Evolutionary conservation across 1,139 yeast genomes (phyloP).

Genomic region (Hansenula sp.): DNA sequence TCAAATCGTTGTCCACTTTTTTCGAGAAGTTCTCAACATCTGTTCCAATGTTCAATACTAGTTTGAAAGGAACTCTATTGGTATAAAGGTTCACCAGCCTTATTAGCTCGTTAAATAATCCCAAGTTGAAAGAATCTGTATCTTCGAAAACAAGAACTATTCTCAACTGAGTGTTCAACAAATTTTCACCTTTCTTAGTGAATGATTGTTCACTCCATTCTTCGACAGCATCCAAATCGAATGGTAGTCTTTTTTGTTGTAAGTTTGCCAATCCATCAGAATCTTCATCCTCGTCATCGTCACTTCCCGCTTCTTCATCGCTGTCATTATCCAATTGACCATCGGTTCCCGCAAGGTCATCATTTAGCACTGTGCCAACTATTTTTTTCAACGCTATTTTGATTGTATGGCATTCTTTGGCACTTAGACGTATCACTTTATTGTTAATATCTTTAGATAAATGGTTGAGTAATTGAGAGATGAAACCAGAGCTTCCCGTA

Average conservation of each 20-base stretch:
- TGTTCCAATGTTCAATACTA: slow-evolving; percentile 23
- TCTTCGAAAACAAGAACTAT: slow-evolving; percentile 23
- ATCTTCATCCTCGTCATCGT: slow-evolving; percentile 14
- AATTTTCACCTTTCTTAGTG: slow-evolving; percentile 1
- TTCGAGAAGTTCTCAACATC: slow-evolving; percentile 11
- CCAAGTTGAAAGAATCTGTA: slow-evolving; percentile 21
- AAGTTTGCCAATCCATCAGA: slow-evolving; percentile 13
- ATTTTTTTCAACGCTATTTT: slow-evolving; percentile 26
- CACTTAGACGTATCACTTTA: slow-evolving; percentile 31
- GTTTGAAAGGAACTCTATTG: slow-evolving; percentile 19
- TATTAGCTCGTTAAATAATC: slow-evolving; percentile 16
- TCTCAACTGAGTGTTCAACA: slow-evolving; percentile 13
- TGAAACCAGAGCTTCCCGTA: slow-evolving; percentile 49
- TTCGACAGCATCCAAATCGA: slow-evolving; percentile 24
- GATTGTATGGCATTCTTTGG: slow-evolving; percentile 37
- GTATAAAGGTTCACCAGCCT: slow-evolving; percentile 14
- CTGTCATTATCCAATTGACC: neutral
- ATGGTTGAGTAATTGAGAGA: slow-evolving; percentile 37
- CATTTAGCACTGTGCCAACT: slow-evolving; percentile 19
- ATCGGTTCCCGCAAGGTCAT: slow-evolving; percentile 6
- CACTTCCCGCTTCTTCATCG: slow-evolving; percentile 7
- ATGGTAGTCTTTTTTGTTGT: slow-evolving; percentile 17
- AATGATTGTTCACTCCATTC: slow-evolving; percentile 20
- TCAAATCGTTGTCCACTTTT: slow-evolving; percentile 15
- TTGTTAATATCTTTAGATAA: slow-evolving; percentile 13